These are phyloP conservation scores for Paramyrothecium roridum DNA, from an alignment of 2,329 filamentous ascomycete species.

Conservation along the genomic window DNA sequence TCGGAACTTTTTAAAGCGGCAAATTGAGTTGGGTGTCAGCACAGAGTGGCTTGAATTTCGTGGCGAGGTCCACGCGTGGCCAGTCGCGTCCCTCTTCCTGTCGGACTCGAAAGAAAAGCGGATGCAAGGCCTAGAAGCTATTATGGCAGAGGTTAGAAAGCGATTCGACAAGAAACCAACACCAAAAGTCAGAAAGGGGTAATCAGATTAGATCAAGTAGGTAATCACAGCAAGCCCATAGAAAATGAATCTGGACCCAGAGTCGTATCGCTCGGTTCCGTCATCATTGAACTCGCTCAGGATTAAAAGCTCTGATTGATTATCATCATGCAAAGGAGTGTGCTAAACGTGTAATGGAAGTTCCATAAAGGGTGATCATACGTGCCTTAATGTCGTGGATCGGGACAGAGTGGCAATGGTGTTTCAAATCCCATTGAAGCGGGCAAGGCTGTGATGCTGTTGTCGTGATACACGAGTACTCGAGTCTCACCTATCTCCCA, in stretches of 20 bases:
- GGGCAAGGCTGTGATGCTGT: too few relatives aligned
- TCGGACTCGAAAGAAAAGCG: slow-evolving; percentile 46
- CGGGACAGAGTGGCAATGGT: too few relatives aligned
- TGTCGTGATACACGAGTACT: too few relatives aligned
- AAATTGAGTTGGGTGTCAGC: slow-evolving; percentile 50
- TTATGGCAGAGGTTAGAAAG: slow-evolving; percentile 34
- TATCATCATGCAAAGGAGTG: slow-evolving; percentile 34
- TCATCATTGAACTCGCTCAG: slow-evolving; percentile 29
- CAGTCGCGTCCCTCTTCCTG: slow-evolving; percentile 64
- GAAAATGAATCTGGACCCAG: slow-evolving; percentile 39
- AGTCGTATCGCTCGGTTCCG: slow-evolving; percentile 48
- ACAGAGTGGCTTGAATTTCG: slow-evolving; percentile 58
- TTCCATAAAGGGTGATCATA: neutral
- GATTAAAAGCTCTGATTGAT: slow-evolving; percentile 30
- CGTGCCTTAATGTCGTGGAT: slow-evolving; percentile 7
- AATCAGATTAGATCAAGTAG: slow-evolving; percentile 68
- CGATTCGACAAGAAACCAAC: slow-evolving; percentile 16
- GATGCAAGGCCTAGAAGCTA: slow-evolving; percentile 46
- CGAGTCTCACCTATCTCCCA: too few relatives aligned
- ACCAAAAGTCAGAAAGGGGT: slow-evolving; percentile 14
- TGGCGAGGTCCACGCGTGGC: slow-evolving; percentile 78
- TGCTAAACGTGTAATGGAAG: neutral
- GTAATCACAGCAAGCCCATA: slow-evolving; percentile 29
- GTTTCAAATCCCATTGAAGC: too few relatives aligned
- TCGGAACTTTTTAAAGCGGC: slow-evolving; percentile 51